Conservation (phyloP, 768 basidiomycete genomes). For the Pluteus cervinus region DNA sequence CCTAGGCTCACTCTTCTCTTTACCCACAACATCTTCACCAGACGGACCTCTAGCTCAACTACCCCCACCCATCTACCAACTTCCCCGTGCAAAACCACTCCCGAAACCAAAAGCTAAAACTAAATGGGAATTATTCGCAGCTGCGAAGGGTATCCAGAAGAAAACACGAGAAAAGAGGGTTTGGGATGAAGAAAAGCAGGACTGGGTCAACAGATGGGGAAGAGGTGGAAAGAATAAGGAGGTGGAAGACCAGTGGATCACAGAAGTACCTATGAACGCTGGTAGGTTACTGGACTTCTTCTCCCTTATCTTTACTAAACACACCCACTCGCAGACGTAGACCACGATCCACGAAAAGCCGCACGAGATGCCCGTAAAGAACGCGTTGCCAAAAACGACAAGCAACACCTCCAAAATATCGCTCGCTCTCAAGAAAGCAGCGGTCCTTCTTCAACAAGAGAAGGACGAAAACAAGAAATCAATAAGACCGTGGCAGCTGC, state of each 20-base stretch:
- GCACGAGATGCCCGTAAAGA: slow-evolving; percentile 78
- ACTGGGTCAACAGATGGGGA: slow-evolving; percentile 92
- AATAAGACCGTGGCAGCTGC: slow-evolving; percentile 72
- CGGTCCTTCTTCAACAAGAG: no score
- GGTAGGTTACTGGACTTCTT: slow-evolving; percentile 41
- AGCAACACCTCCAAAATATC: slow-evolving; percentile 66
- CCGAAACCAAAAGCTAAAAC: slow-evolving; percentile 90
- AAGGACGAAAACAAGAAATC: slow-evolving; percentile 64
- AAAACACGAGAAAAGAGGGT: slow-evolving; percentile 69
- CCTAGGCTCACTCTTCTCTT: slow-evolving; percentile 70
- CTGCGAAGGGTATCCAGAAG: slow-evolving; percentile 89
- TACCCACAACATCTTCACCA: slow-evolving; percentile 68
- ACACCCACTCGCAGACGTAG: slow-evolving; percentile 46
- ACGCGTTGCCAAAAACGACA: slow-evolving; percentile 79
- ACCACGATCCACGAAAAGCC: slow-evolving; percentile 71
- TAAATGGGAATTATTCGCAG: slow-evolving; percentile 96
- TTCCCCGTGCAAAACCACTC: slow-evolving; percentile 89
- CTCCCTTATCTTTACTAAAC: background rate
- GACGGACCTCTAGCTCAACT: slow-evolving; percentile 83
- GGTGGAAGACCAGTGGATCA: slow-evolving; percentile 82
- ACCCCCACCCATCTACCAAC: slow-evolving; percentile 65
- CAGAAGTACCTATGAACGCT: slow-evolving; percentile 83
- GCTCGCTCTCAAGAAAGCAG: slow-evolving; percentile 42
- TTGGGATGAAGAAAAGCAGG: slow-evolving; percentile 94
- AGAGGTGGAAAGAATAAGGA: slow-evolving; percentile 85